Percentiles rank a stretch among this genome's conserved stretches.
These are phyloP conservation scores for Aquanectria penicillioides DNA, from an alignment of 2,329 filamentous ascomycete species.

Conservation along the genomic window DNA sequence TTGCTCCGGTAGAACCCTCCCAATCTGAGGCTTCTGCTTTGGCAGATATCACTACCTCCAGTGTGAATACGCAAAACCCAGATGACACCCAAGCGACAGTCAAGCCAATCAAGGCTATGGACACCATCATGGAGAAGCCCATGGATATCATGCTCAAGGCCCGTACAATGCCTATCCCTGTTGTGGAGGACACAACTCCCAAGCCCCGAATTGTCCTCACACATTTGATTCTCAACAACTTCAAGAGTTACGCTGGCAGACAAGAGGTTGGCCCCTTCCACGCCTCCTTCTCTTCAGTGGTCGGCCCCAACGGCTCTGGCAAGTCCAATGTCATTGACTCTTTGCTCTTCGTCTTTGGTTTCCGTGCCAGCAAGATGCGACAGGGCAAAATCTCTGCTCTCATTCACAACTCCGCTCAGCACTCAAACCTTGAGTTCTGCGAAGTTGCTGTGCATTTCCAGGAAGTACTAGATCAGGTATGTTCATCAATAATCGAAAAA, in stretches of 20 bases:
- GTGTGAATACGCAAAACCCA: constrained; percentile 60
- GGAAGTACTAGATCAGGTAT: constrained; percentile 86
- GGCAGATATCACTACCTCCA: constrained; percentile 76
- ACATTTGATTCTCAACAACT: constrained; percentile 91
- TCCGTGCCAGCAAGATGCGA: constrained; percentile 98
- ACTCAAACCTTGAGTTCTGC: constrained; percentile 86
- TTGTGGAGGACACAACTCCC: constrained; percentile 79
- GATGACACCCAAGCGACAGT: constrained; percentile 55
- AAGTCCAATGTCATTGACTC: constrained; percentile 99
- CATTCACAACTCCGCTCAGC: constrained; percentile 94
- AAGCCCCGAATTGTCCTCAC: constrained; percentile 93
- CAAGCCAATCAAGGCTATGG: constrained; percentile 79
- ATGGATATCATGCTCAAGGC: constrained; percentile 95
- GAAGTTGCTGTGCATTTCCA: constrained; percentile 98
- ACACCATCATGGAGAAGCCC: constrained; percentile 83
- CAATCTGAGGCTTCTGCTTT: constrained; percentile 65
- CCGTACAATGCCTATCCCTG: constrained; percentile 72
- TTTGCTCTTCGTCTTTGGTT: constrained; percentile 97
- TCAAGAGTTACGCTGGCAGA: constrained; percentile 97
- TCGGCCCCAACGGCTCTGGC: constrained; percentile 96
- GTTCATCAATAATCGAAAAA: constrained; percentile 25
- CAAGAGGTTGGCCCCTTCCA: constrained; percentile 98
- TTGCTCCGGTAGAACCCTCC: background rate
- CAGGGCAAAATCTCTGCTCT: constrained; percentile 98
- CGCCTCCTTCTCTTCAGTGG: constrained; percentile 95